Conservation (phyloP, 306 rosid species). For the Phaseolus lunatus region DNA sequence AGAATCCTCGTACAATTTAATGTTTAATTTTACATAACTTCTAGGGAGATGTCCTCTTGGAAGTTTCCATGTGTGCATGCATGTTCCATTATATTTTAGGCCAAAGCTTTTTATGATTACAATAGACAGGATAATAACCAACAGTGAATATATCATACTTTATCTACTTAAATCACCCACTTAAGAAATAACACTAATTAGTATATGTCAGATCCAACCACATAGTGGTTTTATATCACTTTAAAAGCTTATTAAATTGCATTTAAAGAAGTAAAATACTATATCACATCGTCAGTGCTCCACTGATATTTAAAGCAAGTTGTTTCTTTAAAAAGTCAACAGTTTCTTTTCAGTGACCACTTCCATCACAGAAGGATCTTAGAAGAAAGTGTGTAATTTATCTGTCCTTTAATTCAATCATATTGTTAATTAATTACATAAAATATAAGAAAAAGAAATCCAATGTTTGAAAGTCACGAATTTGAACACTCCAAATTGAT, state of each 20-base stretch:
- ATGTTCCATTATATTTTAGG: conserved; percentile 27
- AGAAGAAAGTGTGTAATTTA: conserved; percentile 13
- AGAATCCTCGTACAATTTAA: conserved; percentile 51
- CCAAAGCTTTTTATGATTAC: conserved; percentile 50
- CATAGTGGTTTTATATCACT: conserved; percentile 40
- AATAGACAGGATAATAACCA: conserved; percentile 39
- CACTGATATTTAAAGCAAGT: conserved; percentile 52
- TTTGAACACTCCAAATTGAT: conserved; percentile 21
- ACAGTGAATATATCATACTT: conserved; percentile 42
- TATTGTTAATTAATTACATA: conserved; percentile 7
- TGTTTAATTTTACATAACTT: conserved; percentile 36
- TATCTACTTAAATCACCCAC: conserved; percentile 46
- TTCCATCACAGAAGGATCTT: conserved; percentile 32
- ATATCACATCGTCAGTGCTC: conserved; percentile 52
- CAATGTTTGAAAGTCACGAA: conserved; percentile 2
- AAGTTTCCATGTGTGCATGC: conserved; percentile 44
- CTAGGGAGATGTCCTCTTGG: conserved; percentile 16
- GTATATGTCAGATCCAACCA: conserved; percentile 51
- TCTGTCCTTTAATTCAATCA: conserved; percentile 22
- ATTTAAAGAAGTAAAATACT: conserved; percentile 37
- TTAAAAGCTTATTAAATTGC: conserved; percentile 40
- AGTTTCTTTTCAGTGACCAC: conserved; percentile 39
- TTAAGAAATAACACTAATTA: conserved; percentile 38
- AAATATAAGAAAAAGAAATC: neutral
- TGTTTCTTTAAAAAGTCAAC: conserved; percentile 43